Conservation (phyloP, 176 grass and related monocot genomes). For the Tuctoria greenei region DNA sequence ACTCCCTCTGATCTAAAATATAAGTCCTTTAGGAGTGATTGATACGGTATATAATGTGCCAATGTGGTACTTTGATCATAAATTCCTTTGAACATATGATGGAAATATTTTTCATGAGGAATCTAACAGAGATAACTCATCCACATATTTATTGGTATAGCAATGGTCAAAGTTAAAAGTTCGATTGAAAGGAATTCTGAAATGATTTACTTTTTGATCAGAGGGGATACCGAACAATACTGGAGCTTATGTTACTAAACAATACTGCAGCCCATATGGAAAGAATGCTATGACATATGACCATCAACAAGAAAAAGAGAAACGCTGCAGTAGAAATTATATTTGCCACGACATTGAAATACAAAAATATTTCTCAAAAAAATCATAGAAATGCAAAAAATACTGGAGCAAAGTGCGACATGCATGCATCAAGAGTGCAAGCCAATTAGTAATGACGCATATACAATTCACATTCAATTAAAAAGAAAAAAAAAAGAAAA, state of each 20-base stretch:
- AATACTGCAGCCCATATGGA: neutral
- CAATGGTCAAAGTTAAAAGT: neutral
- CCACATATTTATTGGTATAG: neutral
- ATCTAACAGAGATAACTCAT: neutral
- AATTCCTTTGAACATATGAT: neutral
- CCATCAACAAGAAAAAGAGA: neutral
- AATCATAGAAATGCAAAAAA: neutral
- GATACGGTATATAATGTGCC: neutral
- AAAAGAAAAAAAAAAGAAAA: constrained; percentile 22
- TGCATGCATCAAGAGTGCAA: neutral
- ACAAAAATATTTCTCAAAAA: neutral
- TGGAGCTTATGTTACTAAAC: neutral
- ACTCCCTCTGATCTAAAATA: neutral
- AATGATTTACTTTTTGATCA: neutral
- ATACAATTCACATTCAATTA: neutral
- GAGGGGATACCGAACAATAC: neutral
- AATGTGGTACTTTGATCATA: neutral
- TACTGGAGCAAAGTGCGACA: neutral
- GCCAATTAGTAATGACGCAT: neutral
- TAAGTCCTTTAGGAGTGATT: neutral
- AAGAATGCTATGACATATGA: neutral
- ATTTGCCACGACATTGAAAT: neutral
- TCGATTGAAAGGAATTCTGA: neutral
- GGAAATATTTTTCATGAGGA: neutral
- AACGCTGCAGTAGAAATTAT: constrained; percentile 1